Evolutionary conservation across 202 grass and related monocot genomes (phyloP).

Genomic region (Panicum virgatum): DNA sequence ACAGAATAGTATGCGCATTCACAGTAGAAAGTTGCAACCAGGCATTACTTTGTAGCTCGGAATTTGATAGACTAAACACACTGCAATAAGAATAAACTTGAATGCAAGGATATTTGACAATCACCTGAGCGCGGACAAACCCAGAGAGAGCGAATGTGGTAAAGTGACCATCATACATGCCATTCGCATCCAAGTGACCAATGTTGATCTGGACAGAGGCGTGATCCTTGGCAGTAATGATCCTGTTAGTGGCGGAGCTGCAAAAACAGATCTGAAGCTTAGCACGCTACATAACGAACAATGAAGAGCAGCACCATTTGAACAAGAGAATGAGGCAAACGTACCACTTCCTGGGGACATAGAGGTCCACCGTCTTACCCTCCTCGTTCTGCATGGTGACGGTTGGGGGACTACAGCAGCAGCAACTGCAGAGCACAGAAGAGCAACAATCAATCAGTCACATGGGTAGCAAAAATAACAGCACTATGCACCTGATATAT

Average conservation of each 20-base stretch:
- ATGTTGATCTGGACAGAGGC: constrained; percentile 95
- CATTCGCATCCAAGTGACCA: constrained; percentile 81
- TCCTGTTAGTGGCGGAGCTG: constrained; percentile 91
- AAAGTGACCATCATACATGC: constrained; percentile 68
- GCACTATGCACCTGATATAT: not conserved
- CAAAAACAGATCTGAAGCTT: not conserved
- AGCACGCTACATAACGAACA: not conserved
- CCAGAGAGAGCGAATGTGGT: constrained; percentile 86
- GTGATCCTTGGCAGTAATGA: constrained; percentile 90
- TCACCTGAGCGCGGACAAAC: constrained; percentile 86
- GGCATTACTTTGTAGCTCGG: not conserved
- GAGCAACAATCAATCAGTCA: not conserved
- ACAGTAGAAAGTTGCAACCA: not conserved
- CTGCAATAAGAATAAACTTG: not conserved
- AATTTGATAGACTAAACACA: not conserved
- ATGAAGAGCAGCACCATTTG: not conserved
- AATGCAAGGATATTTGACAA: not conserved
- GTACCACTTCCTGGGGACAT: constrained; percentile 89
- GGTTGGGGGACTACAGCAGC: constrained; percentile 5
- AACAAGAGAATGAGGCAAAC: not conserved
- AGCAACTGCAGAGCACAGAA: not conserved
- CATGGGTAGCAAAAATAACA: not conserved
- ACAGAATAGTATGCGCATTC: not conserved
- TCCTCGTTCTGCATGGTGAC: constrained; percentile 81
- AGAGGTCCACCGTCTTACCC: constrained; percentile 74